Evolutionary conservation across 2,329 filamentous ascomycete species (phyloP), one percentile per base, ranked within the genome.

Genomic region (Aspergillus udagawae): DNA sequence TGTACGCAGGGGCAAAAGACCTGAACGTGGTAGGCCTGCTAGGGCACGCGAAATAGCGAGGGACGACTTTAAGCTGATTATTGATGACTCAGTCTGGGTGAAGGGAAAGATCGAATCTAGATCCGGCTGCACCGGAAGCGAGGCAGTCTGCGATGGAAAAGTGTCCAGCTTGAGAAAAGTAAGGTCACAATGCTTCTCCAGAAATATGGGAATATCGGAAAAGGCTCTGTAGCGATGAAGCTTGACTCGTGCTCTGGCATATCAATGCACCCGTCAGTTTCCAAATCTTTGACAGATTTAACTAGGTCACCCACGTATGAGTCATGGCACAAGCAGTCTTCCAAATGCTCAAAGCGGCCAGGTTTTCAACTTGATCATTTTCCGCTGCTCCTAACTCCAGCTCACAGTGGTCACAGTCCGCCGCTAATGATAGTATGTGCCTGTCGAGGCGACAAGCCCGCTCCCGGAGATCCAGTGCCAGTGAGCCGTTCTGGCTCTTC

Each of bases 191-290:
- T 63, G 60, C 49, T 63, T 61, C 5, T 66, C 60, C 0, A 67
- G 42, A n/a, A 68, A 67, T 3, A 69, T 28, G 0, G 67, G 67
- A 4, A 64, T 54, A 27, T 67, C 66, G 48, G 62, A 52, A 12
- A 69, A 69, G 20, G 67, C 66, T 10, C 61, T 56, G 57, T 65
- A 67, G 0, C 66, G 64, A 29, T 68, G 66, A 0, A 66, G 53
- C 27, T 61, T 63, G 17, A 60, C 56, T 25, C 65, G 61, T 32
- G 65, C 59, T 14, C 66, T 69, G 6, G 3, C 27, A 4, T 5
- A 21, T 29, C 17, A 29, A 51, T 35, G 48, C 47, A 47, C 17
- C 23, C 23, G 23, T 21, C 25, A n/a, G 41, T 20, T 21, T 12
- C 8, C 38, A 25, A 25, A 21, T 32, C 3, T 23, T 44, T 35